Conservation (phyloP, 768 basidiomycete species). For the Pleurotus salmoneostramineus region DNA sequence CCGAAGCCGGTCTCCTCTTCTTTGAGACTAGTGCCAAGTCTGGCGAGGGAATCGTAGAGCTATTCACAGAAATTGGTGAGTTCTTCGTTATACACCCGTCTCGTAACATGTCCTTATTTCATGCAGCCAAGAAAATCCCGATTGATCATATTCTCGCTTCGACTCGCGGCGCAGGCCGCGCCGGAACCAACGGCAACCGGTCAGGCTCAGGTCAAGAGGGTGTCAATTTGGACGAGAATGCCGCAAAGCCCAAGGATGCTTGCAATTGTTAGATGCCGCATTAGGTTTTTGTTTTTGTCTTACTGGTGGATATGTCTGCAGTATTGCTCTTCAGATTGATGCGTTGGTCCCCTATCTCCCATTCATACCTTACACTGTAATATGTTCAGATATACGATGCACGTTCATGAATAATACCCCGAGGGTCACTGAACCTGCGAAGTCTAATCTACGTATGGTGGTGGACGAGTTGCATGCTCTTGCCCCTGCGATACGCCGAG, state of each 20-base stretch:
- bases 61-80: constrained; percentile 97
- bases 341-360: constrained; percentile 7
- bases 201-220: constrained; percentile 47
- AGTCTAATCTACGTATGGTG: constrained; percentile 57
- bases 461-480: constrained; percentile 53
- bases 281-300: constrained; percentile 9
- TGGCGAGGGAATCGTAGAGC: constrained; percentile 90
- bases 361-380: constrained; percentile 10
- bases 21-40: constrained; percentile 99
- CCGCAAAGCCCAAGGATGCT: constrained; percentile 64
- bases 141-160: constrained; percentile 93
- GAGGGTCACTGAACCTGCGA: not conserved
- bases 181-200: constrained; percentile 52
- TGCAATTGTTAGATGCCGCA: constrained; percentile 67
- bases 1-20: constrained; percentile 91
- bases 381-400: constrained; percentile 12
- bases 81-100: constrained; percentile 4
- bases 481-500: constrained; percentile 47
- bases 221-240: constrained; percentile 70
- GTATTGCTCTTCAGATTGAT: constrained; percentile 10
- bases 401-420: not conserved
- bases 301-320: constrained; percentile 26
- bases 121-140: constrained; percentile 58
- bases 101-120: constrained; percentile 6
- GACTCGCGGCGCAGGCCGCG: constrained; percentile 64